Conservation (phyloP, 768 basidiomycete genomes). For the Dioszegia crocea region DNA sequence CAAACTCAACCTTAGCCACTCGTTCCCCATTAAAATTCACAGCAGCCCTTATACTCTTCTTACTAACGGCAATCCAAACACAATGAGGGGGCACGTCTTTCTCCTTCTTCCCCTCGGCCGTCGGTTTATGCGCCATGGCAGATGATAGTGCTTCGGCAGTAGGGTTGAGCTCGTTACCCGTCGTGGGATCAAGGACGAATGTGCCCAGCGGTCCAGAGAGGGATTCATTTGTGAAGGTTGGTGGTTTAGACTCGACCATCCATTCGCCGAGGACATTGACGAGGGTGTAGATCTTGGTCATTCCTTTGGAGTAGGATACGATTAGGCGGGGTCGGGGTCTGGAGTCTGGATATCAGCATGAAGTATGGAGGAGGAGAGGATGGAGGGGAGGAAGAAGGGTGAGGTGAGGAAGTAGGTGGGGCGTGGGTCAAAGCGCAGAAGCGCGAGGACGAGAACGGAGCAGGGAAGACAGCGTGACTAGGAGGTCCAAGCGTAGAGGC, state of each 20-base stretch:
- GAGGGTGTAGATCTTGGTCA: conserved; percentile 58
- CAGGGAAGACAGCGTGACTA: no score
- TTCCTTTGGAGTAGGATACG: conserved; percentile 56
- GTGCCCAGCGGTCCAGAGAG: conserved; percentile 45
- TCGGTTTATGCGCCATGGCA: conserved; percentile 54
- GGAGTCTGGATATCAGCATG: conserved; percentile 41
- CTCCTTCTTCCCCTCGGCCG: conserved; percentile 43
- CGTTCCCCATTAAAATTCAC: conserved; percentile 64
- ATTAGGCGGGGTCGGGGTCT: conserved; percentile 60
- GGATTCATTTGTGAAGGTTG: conserved; percentile 51
- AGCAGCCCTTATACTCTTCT: conserved; percentile 59
- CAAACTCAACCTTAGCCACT: conserved; percentile 67
- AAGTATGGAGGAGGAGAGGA: no score
- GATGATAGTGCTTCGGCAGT: conserved; percentile 47
- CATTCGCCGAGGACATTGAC: conserved; percentile 55
- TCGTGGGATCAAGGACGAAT: conserved; percentile 53
- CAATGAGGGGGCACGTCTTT: conserved; percentile 47
- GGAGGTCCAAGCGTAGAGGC: no score
- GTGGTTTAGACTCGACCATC: conserved; percentile 48
- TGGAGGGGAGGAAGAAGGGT: no score
- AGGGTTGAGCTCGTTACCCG: conserved; percentile 51
- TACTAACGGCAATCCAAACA: conserved; percentile 58
- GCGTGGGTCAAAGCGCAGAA: no score
- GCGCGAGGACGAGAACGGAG: no score
- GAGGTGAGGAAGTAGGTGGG: no score